A percentile compares a stretch with the other conserved stretches of the same genome.
phyloP scores from a whole-genome alignment of 2,329 filamentous ascomycete species.

The Anisogramma anomala region DNA sequence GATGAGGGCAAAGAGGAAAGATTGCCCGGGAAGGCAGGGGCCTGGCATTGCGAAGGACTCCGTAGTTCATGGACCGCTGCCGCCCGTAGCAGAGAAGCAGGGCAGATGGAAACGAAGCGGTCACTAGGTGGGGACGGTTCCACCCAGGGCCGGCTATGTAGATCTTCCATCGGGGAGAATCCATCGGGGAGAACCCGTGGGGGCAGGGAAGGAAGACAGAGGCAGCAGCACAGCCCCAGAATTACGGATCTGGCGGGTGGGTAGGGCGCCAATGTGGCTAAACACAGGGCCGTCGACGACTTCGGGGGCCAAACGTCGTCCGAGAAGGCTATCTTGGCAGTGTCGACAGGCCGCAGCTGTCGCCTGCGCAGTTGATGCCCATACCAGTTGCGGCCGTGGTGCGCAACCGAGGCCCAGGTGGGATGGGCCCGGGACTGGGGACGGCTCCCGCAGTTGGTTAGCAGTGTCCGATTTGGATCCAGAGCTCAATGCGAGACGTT shows the following conservation, averaged over 20 bases:
- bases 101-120: slow-evolving; percentile 4
- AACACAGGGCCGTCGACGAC: slow-evolving; percentile 2
- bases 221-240: slow-evolving; percentile 9
- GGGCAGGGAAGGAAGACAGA: background rate
- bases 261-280: background rate
- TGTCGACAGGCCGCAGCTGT: slow-evolving; percentile 3
- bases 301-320: slow-evolving; percentile 6
- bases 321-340: slow-evolving; percentile 3
- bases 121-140: slow-evolving; percentile 1
- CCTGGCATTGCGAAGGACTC: slow-evolving; percentile 7
- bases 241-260: slow-evolving; percentile 5
- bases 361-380: too few relatives aligned
- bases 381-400: too few relatives aligned
- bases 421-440: too few relatives aligned
- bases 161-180: slow-evolving; percentile 8
- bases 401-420: too few relatives aligned
- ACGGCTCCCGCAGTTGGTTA: too few relatives aligned
- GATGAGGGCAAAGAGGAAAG: slow-evolving; percentile 8
- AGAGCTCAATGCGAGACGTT: too few relatives aligned
- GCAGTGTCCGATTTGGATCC: too few relatives aligned
- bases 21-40: slow-evolving; percentile 2
- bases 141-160: slow-evolving; percentile 5
- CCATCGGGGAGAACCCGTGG: slow-evolving; percentile 1
- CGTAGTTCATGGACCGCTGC: slow-evolving; percentile 14
- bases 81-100: background rate